Base-by-base conservation (phyloP, 805 yeast genomes). In the Candida xyloterini region DNA sequence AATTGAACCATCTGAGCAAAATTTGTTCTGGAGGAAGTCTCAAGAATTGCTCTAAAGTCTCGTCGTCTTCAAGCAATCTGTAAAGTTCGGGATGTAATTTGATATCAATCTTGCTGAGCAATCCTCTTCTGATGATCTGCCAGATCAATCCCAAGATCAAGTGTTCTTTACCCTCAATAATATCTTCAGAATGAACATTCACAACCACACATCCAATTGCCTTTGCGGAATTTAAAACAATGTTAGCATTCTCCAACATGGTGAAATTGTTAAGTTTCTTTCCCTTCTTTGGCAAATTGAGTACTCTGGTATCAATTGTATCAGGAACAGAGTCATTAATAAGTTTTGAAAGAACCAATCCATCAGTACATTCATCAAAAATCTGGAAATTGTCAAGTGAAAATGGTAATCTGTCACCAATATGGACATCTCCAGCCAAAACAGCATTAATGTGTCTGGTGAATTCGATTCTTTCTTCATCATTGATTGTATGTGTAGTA, bases 181-280 rank as follows among this genome's bases (percentile, higher is more conserved):
- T 86, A 62, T 89, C 96, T 60, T 89, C 96, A 11, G 97, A 85
- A 55, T 91, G 98, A 35, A 93, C 98, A 59, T 93, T 93, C 36
- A 93, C 98, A 35, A 93, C 98, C 42, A 93, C 85, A 73, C 97
- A 91, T 15, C 99, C 99, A 66, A 93, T 93, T 38, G 98, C 99
- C 68, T 93, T 93, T 22, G 99, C 99, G 3, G 99, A 93, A 65
- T 93, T 93, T 66, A 93, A 87, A 27, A 93, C 98, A 51, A 93
- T 90, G 67, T 93, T 93, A 38, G 98, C 96, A 66, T 93, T 93
- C 68, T 93, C 99, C 50, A 85, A 78, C 81, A 95, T 91, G 50
- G 90, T 93, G 73, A 93, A 93, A 59, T 88, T 87, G 71, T 93
- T 93, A 61, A 93, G 75, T 13, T 76, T 66, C 66, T 87, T 90